phyloP scores from a whole-genome alignment of 371 early-diverging fungal species.

The Mortierella sp. region DNA sequence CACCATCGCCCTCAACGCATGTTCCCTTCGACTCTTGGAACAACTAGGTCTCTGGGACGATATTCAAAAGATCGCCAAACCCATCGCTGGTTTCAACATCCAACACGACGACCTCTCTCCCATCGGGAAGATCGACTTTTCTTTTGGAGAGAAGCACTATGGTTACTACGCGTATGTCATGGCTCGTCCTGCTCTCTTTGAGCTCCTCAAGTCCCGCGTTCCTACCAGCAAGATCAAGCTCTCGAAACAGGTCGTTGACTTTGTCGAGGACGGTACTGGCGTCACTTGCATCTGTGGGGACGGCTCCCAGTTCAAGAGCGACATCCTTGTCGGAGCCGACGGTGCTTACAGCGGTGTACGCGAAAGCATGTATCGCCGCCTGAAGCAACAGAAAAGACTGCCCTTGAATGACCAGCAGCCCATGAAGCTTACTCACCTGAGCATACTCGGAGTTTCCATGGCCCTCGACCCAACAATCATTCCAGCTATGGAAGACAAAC shows the following conservation, averaged over 20 bases:
- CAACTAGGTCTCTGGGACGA: conserved; percentile 43
- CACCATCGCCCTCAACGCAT: conserved; percentile 49
- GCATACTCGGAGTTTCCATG: conserved; percentile 43
- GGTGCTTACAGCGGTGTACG: conserved; percentile 47
- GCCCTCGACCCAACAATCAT: conserved; percentile 21
- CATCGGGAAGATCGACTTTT: conserved; percentile 42
- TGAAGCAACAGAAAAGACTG: conserved; percentile 12
- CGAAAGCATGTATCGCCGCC: conserved; percentile 24
- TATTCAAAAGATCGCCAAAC: conserved; percentile 42
- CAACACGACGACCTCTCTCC: conserved; percentile 34
- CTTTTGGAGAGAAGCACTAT: conserved; percentile 45
- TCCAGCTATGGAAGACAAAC: conserved; percentile 19
- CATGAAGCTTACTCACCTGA: conserved; percentile 24
- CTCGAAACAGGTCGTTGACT: conserved; percentile 23
- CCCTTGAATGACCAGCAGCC: conserved; percentile 20
- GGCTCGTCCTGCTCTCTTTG: conserved; percentile 45
- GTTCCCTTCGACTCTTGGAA: conserved; percentile 45
- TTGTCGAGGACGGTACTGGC: conserved; percentile 23
- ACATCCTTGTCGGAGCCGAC: conserved; percentile 47
- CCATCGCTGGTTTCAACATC: conserved; percentile 44
- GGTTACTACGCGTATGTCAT: conserved; percentile 48
- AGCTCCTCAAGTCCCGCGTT: conserved; percentile 32
- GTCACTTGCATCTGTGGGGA: conserved; percentile 31
- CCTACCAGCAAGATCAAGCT: conserved; percentile 29
- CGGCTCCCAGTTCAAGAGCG: conserved; percentile 27